Evolutionary conservation across 2,329 filamentous ascomycete species (phyloP).

Genomic region (Leptographium procerum): DNA sequence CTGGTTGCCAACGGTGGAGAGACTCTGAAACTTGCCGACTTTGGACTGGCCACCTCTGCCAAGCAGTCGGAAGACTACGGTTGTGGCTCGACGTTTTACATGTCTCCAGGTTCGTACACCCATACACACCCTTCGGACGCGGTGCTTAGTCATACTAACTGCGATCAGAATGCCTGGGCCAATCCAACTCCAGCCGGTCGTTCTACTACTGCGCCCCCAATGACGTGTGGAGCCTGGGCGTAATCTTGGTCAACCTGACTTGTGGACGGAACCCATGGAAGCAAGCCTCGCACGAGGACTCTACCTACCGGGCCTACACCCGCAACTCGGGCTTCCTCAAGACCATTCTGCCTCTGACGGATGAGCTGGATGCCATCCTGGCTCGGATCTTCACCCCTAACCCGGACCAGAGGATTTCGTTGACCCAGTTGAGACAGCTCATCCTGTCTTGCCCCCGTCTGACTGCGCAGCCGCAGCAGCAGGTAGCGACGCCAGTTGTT

Average conservation of each 20-base stretch:
- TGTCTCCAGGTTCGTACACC: slow-evolving; percentile 70
- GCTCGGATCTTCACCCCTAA: slow-evolving; percentile 79
- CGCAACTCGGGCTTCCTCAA: slow-evolving; percentile 79
- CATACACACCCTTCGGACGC: slow-evolving; percentile 3
- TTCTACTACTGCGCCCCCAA: slow-evolving; percentile 90
- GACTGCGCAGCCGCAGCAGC: slow-evolving; percentile 29
- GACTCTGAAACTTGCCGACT: slow-evolving; percentile 93
- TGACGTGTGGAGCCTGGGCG: slow-evolving; percentile 96
- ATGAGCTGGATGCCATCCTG: slow-evolving; percentile 81
- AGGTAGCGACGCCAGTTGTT: slow-evolving; percentile 17
- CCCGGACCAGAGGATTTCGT: slow-evolving; percentile 69
- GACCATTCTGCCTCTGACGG: slow-evolving; percentile 82
- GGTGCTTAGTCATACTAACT: slow-evolving; percentile 18
- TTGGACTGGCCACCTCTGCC: slow-evolving; percentile 84
- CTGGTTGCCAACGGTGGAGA: slow-evolving; percentile 79
- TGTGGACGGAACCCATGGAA: slow-evolving; percentile 99
- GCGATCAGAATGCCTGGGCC: slow-evolving; percentile 72
- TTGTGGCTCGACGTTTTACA: slow-evolving; percentile 97
- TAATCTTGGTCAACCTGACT: slow-evolving; percentile 93
- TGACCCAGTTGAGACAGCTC: slow-evolving; percentile 65
- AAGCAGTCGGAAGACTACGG: slow-evolving; percentile 85
- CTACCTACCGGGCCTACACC: slow-evolving; percentile 84
- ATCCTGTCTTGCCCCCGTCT: slow-evolving; percentile 70
- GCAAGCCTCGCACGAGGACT: slow-evolving; percentile 83
- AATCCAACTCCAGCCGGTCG: slow-evolving; percentile 52